These are phyloP conservation scores for Aspergillus novoparasiticus DNA, from an alignment of 2,329 filamentous ascomycete species.

Conservation along the genomic window DNA sequence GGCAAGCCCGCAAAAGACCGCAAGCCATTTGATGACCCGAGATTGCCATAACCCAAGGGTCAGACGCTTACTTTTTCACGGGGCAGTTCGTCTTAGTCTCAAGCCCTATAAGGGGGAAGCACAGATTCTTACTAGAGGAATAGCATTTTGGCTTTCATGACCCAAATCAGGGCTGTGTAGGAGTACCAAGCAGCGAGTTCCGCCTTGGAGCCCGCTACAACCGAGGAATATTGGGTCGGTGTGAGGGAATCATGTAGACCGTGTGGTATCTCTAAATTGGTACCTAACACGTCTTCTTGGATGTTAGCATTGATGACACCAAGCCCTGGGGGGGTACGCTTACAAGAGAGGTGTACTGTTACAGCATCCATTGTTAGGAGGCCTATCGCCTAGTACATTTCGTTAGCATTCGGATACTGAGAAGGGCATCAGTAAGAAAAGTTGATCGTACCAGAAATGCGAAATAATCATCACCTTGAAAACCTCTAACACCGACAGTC, in stretches of 20 bases:
- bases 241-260: not conserved
- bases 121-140: constrained; percentile 1
- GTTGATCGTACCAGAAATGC: constrained; percentile 2
- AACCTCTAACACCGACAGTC: constrained; percentile 1
- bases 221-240: not conserved
- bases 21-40: constrained; percentile 4
- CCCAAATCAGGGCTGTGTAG: constrained; percentile 8
- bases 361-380: constrained; percentile 4
- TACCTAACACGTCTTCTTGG: constrained; percentile 2
- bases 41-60: constrained; percentile 7
- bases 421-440: too few species aligned
- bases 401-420: not conserved
- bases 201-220: not conserved
- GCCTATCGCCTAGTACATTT: not conserved
- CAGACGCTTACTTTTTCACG: not conserved
- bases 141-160: constrained; percentile 9
- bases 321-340: not conserved
- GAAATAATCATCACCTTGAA: constrained; percentile 8
- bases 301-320: not conserved
- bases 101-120: not conserved
- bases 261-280: constrained; percentile 2
- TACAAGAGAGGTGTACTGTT: constrained; percentile 7
- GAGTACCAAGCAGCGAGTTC: constrained; percentile 9
- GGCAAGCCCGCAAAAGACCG: not conserved
- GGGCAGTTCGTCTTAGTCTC: not conserved